These are phyloP conservation scores for Sarocladium strictum DNA, from an alignment of 2,329 filamentous ascomycete species.

Conservation along the genomic window DNA sequence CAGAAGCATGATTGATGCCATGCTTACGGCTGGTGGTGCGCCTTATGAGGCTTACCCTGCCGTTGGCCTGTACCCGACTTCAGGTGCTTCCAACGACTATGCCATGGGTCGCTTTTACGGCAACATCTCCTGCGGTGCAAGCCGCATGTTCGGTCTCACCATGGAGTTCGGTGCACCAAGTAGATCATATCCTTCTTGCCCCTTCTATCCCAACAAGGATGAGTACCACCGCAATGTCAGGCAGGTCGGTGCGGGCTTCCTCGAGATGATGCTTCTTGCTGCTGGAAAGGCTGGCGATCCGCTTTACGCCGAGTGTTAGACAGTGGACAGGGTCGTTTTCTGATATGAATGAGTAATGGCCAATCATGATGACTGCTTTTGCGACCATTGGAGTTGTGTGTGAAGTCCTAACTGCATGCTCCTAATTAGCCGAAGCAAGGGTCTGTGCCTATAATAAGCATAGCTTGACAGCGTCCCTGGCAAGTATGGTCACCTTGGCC, in stretches of 20 bases:
- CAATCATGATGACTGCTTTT: background rate
- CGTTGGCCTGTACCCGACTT: conserved; percentile 35
- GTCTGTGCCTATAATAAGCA: no score
- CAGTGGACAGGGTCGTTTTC: background rate
- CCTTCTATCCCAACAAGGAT: conserved; percentile 35
- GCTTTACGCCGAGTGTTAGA: conserved; percentile 12
- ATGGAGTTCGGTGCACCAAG: conserved; percentile 33
- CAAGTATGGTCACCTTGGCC: no score
- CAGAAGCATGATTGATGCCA: conserved; percentile 24
- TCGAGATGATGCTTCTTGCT: conserved; percentile 31
- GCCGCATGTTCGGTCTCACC: conserved; percentile 33
- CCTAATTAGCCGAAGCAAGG: no score
- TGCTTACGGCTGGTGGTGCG: conserved; percentile 27
- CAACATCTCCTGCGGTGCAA: conserved; percentile 16
- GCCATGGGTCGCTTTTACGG: conserved; percentile 32
- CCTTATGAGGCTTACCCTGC: conserved; percentile 30
- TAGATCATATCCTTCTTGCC: conserved; percentile 15
- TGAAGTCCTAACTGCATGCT: no score
- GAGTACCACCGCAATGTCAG: conserved; percentile 34
- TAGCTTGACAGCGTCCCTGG: no score
- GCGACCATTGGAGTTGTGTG: no score
- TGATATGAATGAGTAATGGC: background rate
- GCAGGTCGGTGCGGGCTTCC: conserved; percentile 36
- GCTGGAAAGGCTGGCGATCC: conserved; percentile 16
- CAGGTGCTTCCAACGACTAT: conserved; percentile 37